A percentile compares a stretch with the other conserved stretches of the same genome.
Conservation (phyloP, 208 protist genomes). For the Herpetomonas samuelpessoai region DNA sequence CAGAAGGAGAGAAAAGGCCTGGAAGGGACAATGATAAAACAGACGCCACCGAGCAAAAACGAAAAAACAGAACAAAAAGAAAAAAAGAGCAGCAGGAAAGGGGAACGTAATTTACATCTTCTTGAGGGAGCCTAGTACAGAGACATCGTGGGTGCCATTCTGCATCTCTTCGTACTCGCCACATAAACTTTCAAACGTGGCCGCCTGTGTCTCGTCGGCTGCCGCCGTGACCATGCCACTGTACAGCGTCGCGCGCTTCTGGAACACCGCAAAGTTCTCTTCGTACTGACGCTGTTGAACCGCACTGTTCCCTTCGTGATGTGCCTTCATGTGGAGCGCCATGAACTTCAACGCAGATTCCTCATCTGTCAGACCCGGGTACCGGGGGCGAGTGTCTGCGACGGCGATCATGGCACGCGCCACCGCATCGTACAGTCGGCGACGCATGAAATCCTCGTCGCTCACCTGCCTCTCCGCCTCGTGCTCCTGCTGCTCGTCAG, state of each 20-base stretch:
- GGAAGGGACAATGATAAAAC: background rate
- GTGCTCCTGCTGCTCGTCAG: background rate
- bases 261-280: slow-evolving; percentile 55
- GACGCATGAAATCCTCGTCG: slow-evolving; percentile 79
- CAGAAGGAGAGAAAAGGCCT: background rate
- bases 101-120: too few relatives aligned
- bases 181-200: slow-evolving; percentile 29
- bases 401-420: slow-evolving; percentile 80
- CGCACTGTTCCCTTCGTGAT: slow-evolving; percentile 57
- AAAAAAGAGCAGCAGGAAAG: too few relatives aligned
- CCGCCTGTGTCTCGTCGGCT: background rate
- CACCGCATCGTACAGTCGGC: slow-evolving; percentile 82
- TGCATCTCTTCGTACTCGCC: slow-evolving; percentile 32
- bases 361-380: slow-evolving; percentile 76
- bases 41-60: too few relatives aligned
- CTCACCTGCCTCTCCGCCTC: slow-evolving; percentile 23
- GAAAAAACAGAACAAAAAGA: slow-evolving; percentile 11
- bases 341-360: slow-evolving; percentile 89
- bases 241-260: slow-evolving; percentile 65
- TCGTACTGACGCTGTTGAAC: slow-evolving; percentile 72
- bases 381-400: slow-evolving; percentile 60
- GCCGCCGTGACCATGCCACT: slow-evolving; percentile 16
- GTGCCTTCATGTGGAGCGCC: slow-evolving; percentile 85
- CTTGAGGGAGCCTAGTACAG: slow-evolving; percentile 12
- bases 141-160: slow-evolving; percentile 9